Base-by-base conservation (phyloP, 768 basidiomycete genomes). In the Hygrocybe punicea region DNA sequence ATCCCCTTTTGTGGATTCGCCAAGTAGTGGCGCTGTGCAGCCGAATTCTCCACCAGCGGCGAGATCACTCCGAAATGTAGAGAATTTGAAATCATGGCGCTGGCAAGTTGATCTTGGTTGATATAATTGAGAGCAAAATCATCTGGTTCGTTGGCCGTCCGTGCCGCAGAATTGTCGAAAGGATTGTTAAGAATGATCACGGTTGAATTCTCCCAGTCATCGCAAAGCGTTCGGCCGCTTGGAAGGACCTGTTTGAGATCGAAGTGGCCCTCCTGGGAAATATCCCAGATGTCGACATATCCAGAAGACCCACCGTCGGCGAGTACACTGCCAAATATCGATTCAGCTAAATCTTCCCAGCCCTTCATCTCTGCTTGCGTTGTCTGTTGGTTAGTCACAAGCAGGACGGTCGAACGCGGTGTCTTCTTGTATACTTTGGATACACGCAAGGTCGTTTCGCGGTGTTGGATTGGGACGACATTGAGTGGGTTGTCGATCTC, bases 391-490 rank as follows among this genome's bases (percentile, higher is more conserved):
- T 52, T 52, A 23, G 35, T 17, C 4, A 52, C 51, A 29, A 52
- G 34, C 5, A 52, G 51, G 51, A 33, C n/a, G 21, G 23, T 11
- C 34, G 51, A 52, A 23, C 16, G 13, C 13, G 51, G 51, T 25
- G 51, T 52, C 51, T 52, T 52, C 25, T 52, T 37, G 34, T 52
- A 52, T 14, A 17, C 25, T 23, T 52, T 52, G 51, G 51, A 52
- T 9, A 52, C 51, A 37, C 51, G 35, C 23, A 52, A 33, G 34
- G n/a, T 52, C 35, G n/a, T 8, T 17, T 52, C 29, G 35, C 51
- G 51, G 34, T 37, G 51, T 33, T 52, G 51, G n/a, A 52, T 52
- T 52, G 51, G 34, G 25, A 52, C 34, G 34, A 52, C 51, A 52
- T 52, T 52, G 51, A 34, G 25, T 3, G 51, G 51, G 5, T 40